Base-by-base conservation (phyloP, 2,329 filamentous ascomycete species). In the Fusarium luffae region DNA sequence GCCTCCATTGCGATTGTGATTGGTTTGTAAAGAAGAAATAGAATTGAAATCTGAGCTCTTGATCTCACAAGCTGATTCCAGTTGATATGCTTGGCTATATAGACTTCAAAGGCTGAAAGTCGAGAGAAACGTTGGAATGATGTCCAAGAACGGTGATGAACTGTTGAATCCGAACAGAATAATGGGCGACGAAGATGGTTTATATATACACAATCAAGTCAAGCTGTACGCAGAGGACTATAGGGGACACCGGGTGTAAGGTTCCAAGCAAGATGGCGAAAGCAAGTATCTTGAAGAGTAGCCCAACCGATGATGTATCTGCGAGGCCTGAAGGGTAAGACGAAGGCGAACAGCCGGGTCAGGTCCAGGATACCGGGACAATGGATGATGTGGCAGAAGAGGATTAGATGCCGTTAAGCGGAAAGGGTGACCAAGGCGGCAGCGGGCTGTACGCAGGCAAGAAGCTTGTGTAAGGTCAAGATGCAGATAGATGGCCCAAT, bases 311-410 rank as follows among this genome's bases (percentile, higher is more conserved):
- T 69, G 56, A 52, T 68, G 63, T 72, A 63, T 70, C 55, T 49
- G 40, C 62, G 66, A 59, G 62, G 66, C 64, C 68, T 70, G 54
- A 64, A 62, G 50, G 49, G 74, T 70, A 69, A 60, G 61, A 73
- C 70, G 55, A 73, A 59, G 47, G 58, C 61, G 64, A 71, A 55
- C 58, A 68, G 63, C 66, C 44, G 51, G 54, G 59, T 30, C 50
- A 57, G 70, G 50, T 47, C 61, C 60, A 69, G 55, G 42, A 66
- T 61, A 54, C 58, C 66, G 62, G 73, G 61, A 54, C 47, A 57
- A 63, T 30, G 28, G 28, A 30, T 75, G 73, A 76, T 75, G 74
- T 76, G 74, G 74, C 74, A 74, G 70, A 52, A 72, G 47, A 63
- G 59, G 72, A 75, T 73, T 73, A 75, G 73, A 66, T 75, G 64